Evolutionary conservation across 768 basidiomycete species (phyloP).

Genomic region (Serendipita vermifera): DNA sequence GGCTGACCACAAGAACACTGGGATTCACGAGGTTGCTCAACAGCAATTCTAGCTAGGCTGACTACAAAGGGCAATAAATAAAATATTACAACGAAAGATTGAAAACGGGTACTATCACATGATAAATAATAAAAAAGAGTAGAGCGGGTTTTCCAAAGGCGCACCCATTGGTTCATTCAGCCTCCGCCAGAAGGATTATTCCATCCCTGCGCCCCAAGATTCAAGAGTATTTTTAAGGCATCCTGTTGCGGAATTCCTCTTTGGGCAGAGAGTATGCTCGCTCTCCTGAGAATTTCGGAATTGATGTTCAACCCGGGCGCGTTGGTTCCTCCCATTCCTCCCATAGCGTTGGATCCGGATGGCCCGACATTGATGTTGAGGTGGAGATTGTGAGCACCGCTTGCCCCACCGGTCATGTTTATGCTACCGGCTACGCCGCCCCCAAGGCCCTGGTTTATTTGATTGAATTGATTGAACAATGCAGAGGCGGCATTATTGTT

Average conservation of each 20-base stretch:
- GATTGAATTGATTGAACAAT: too few species aligned
- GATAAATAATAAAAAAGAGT: background rate
- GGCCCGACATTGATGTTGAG: conserved; percentile 15
- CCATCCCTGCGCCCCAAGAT: background rate
- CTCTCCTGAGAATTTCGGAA: too few species aligned
- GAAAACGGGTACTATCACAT: background rate
- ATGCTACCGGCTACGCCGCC: conserved; percentile 18
- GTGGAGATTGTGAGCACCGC: conserved; percentile 15
- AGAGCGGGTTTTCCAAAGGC: conserved; percentile 15
- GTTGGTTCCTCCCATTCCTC: too few species aligned
- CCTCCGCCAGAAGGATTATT: background rate
- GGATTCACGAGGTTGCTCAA: conserved; percentile 49
- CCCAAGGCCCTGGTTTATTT: too few species aligned
- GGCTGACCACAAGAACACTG: conserved; percentile 81
- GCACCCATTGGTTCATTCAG: background rate
- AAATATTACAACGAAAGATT: background rate
- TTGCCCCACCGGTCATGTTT: conserved; percentile 22
- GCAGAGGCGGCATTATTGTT: too few species aligned
- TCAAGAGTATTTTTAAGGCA: too few species aligned
- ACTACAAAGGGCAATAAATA: background rate
- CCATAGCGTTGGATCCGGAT: conserved; percentile 14
- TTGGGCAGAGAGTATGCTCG: too few species aligned
- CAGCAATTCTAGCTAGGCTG: conserved; percentile 28
- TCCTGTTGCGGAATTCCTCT: too few species aligned
- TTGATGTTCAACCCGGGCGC: too few species aligned